Evolutionary conservation across 345 rosid species (phyloP).

Genomic region (Brassica rapa): DNA sequence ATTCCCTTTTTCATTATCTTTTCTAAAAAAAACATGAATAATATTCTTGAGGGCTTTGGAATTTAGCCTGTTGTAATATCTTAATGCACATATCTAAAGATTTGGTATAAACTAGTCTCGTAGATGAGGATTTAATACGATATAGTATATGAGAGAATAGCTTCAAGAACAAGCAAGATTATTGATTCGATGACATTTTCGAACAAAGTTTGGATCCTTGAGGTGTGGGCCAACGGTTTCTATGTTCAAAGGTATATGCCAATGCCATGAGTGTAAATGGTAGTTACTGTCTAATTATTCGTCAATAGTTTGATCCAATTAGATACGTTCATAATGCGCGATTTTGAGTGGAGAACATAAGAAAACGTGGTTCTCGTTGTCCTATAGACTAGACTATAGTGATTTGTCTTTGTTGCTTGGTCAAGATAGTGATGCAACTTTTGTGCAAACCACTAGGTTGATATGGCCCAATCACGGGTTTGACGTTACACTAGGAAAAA

Average conservation of each 20-base stretch:
- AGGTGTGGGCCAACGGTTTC: conserved; percentile 4
- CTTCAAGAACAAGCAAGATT: conserved; percentile 32
- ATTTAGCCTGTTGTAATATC: conserved; percentile 15
- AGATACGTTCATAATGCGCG: conserved; percentile 21
- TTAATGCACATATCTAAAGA: conserved; percentile 19
- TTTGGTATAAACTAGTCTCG: conserved; percentile 7
- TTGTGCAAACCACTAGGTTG: neutral
- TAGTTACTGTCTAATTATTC: conserved; percentile 24
- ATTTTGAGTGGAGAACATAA: conserved; percentile 2
- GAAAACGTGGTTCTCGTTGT: conserved; percentile 1
- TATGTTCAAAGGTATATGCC: conserved; percentile 17
- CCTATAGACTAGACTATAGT: neutral
- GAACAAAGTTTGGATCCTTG: neutral
- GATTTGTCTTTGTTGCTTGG: conserved; percentile 7
- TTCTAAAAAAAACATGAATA: neutral
- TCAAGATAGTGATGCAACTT: neutral
- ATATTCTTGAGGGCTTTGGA: neutral
- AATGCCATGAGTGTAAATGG: neutral
- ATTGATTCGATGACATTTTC: neutral
- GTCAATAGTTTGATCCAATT: conserved; percentile 6
- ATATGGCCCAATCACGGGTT: neutral
- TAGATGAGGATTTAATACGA: conserved; percentile 29
- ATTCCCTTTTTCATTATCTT: conserved; percentile 32
- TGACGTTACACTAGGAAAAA: neutral
- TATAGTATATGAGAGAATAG: conserved; percentile 7